Percentiles rank a stretch among this genome's conserved stretches.
phyloP scores from a whole-genome alignment of 75 land plant genomes.

The Pinus tabuliformis region DNA sequence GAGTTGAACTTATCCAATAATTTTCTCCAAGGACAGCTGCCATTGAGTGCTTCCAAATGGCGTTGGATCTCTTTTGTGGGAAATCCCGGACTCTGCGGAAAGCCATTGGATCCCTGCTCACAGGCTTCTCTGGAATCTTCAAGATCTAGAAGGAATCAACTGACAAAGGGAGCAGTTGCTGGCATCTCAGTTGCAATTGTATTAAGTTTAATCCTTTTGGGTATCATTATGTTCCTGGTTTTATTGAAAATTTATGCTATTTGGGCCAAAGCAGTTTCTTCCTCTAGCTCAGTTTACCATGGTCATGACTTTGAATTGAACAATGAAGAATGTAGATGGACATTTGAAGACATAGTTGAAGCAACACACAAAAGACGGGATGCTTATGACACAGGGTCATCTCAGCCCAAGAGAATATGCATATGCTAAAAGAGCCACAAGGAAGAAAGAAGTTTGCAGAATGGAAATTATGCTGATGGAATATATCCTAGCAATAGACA shows the following conservation, averaged over 20 bases:
- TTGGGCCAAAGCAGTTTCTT: neutral
- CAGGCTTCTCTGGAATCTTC: no score
- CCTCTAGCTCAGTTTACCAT: neutral
- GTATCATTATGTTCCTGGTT: neutral
- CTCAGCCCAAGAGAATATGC: neutral
- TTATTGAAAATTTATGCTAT: neutral
- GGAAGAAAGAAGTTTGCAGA: neutral
- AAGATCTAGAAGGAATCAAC: no score
- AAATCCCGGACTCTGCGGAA: no score
- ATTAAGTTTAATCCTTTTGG: constrained; percentile 3
- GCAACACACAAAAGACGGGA: neutral
- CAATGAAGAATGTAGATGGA: constrained; percentile 3
- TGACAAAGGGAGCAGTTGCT: neutral
- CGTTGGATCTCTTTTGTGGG: no score
- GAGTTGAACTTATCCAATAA: no score
- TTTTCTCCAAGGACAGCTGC: no score
- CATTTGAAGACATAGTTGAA: neutral
- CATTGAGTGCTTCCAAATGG: no score
- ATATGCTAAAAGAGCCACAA: neutral
- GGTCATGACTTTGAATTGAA: neutral
- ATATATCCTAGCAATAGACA: neutral
- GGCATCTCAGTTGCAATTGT: constrained; percentile 5
- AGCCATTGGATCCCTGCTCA: no score
- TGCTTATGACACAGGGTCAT: neutral
- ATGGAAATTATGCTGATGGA: neutral